Evolutionary conservation across 2,329 filamentous ascomycete genomes (phyloP), one percentile per base, ranked within the genome.

Genomic region (Paracorniculantispora psalliotae): DNA sequence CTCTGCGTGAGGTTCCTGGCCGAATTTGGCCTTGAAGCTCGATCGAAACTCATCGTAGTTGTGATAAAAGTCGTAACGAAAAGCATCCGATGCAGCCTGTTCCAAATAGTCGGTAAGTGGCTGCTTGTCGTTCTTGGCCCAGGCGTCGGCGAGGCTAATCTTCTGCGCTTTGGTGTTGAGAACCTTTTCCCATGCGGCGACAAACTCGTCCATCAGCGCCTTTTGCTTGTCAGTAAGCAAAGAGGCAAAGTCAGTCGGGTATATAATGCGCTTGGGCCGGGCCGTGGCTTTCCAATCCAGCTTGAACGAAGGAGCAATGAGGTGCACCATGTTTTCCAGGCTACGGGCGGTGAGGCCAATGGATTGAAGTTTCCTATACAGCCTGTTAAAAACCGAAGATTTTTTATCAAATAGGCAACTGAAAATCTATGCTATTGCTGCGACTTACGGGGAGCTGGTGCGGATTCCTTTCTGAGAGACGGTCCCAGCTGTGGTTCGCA

Each of bases 21-120:
- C 60, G 35, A 69, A 68, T 21, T 63, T 65, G 28, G 63, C 28
- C 12, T 44, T 37, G 35, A 71, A 75, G 1, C 61, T 60, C 1
- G 60, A 26, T 23, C 67, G 63, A 28, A 75, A 75, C 0, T 56
- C 46, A 17, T 67, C 62, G 55, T 70, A 73, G 5, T 63, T 56
- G 43, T 69, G 64, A 53, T 68, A 72, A 54, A 71, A 73, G 8
- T 71, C 71, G 61, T 70, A 69, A 53, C 69, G 72, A 54, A 69
- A 71, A 1, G 65, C 65, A 2, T 61, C 59, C 30, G 71, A 73
- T 1, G 69, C 63, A 3, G 67, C 67, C 71, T 75, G 12, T 26
- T 59, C 59, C 60, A 74, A 65, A 25, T 68, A 75, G 1, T 59
- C 49, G 30, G 67, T 56, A 57, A 75, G 62, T 1, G 48, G 44